These are phyloP conservation scores for Kalaharituber pfeilii DNA, from an alignment of 2,329 filamentous ascomycete species.

Conservation along the genomic window DNA sequence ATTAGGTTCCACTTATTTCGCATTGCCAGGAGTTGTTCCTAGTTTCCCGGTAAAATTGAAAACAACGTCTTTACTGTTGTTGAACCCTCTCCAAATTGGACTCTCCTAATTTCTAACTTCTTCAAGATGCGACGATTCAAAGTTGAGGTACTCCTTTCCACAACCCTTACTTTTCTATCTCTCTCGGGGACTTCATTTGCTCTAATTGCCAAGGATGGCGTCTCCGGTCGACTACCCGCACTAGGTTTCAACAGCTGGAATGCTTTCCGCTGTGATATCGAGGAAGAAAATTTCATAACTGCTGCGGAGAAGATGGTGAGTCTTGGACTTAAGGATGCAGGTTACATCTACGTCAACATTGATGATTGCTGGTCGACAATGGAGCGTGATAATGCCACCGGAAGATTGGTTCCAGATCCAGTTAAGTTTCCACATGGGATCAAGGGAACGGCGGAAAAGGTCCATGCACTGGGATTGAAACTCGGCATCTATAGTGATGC, in stretches of 20 bases:
- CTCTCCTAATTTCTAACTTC: no score
- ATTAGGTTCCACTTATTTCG: no score
- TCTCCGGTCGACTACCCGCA: slow-evolving; percentile 26
- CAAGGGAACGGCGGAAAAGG: slow-evolving; percentile 34
- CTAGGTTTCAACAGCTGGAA: slow-evolving; percentile 40
- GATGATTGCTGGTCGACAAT: slow-evolving; percentile 41
- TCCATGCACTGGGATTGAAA: slow-evolving; percentile 42
- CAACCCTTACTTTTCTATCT: neutral
- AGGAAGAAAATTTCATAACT: slow-evolving; percentile 33
- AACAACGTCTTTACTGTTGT: no score
- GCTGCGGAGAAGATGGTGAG: slow-evolving; percentile 34
- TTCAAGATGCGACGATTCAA: no score
- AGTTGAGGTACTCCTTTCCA: no score
- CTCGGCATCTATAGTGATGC: slow-evolving; percentile 46
- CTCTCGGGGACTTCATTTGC: neutral
- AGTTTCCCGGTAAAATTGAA: no score
- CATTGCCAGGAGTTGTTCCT: no score
- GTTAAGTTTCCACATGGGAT: slow-evolving; percentile 43
- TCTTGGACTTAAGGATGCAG: slow-evolving; percentile 35
- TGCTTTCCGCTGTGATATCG: slow-evolving; percentile 35
- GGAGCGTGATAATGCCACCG: slow-evolving; percentile 29
- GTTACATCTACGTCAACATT: slow-evolving; percentile 41
- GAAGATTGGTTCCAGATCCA: slow-evolving; percentile 33
- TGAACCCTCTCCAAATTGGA: no score
- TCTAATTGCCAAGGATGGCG: slow-evolving; percentile 9